Percentiles rank a stretch among this genome's conserved stretches.
Conservation (phyloP, 768 basidiomycete species). For the Boletellus ananas region DNA sequence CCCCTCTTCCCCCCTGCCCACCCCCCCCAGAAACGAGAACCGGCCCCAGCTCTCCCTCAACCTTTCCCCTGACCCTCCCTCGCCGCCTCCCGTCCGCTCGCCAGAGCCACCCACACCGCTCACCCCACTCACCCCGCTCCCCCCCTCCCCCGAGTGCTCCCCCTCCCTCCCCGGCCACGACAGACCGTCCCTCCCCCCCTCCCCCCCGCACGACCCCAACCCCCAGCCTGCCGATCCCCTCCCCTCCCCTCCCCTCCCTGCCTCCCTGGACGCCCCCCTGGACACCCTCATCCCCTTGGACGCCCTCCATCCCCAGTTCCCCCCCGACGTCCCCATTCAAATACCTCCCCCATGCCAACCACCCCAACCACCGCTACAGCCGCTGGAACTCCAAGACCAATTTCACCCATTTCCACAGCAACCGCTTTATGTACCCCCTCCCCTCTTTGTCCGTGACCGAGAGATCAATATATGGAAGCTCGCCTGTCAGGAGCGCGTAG, state of each 20-base stretch:
- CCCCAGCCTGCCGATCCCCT: slow-evolving; percentile 1
- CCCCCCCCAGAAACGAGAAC: too few relatives aligned
- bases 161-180: slow-evolving; percentile 26
- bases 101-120: slow-evolving; percentile 7
- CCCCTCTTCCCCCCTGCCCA: too few relatives aligned
- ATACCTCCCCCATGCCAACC: slow-evolving; percentile 7
- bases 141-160: slow-evolving; percentile 20
- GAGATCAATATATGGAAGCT: slow-evolving; percentile 35
- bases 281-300: slow-evolving; percentile 30
- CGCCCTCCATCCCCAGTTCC: slow-evolving; percentile 16
- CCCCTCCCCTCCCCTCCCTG: not conserved
- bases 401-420: slow-evolving; percentile 23
- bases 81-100: not conserved
- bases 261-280: slow-evolving; percentile 20
- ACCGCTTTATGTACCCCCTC: slow-evolving; percentile 28
- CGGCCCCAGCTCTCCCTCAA: not conserved
- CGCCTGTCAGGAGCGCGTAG: slow-evolving; percentile 34
- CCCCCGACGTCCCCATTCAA: slow-evolving; percentile 17
- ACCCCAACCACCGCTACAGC: slow-evolving; percentile 13
- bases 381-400: slow-evolving; percentile 24
- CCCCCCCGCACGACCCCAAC: slow-evolving; percentile 7
- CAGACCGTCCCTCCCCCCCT: slow-evolving; percentile 6
- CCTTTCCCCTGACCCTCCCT: not conserved
- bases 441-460: slow-evolving; percentile 29
- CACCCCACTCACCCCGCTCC: slow-evolving; percentile 23